A percentile compares a stretch with the other conserved stretches of the same genome.
phyloP scores from a whole-genome alignment of 2,329 filamentous ascomycete genomes.

The Diplodia seriata region DNA sequence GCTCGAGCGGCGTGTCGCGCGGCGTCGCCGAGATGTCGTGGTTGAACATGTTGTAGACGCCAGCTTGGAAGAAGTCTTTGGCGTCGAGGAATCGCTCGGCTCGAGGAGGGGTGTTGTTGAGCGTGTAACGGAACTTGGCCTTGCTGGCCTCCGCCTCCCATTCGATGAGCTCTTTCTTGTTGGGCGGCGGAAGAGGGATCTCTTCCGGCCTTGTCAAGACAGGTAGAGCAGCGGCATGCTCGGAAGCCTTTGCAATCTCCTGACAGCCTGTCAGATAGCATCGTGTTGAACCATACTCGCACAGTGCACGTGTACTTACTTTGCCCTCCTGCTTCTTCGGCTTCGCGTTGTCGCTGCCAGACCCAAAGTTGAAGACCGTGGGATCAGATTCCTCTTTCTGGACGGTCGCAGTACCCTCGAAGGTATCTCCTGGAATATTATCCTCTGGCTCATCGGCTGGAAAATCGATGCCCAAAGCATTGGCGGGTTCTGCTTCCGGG shows the following conservation, averaged over 20 bases:
- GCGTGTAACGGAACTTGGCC: background rate
- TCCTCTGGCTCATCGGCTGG: no score
- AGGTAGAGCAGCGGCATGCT: background rate
- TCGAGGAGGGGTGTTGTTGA: background rate
- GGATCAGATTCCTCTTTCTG: no score
- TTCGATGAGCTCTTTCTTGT: background rate
- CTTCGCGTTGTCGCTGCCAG: no score
- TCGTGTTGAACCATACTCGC: background rate
- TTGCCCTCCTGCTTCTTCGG: background rate
- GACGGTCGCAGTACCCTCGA: no score
- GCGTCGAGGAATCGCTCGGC: background rate
- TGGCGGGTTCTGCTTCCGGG: no score
- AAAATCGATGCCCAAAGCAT: no score
- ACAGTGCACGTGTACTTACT: background rate
- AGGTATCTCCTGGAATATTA: no score
- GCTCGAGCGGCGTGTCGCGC: background rate
- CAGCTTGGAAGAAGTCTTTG: background rate
- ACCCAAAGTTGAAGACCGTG: no score
- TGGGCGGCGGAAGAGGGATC: background rate
- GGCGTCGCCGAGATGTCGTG: constrained; percentile 4
- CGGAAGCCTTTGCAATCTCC: no score
- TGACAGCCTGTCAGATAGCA: no score
- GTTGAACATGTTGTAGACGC: background rate
- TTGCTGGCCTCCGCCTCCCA: background rate
- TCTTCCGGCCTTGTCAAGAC: background rate